phyloP scores from a whole-genome alignment of 208 protist species.

The Zelonia costaricensis region DNA sequence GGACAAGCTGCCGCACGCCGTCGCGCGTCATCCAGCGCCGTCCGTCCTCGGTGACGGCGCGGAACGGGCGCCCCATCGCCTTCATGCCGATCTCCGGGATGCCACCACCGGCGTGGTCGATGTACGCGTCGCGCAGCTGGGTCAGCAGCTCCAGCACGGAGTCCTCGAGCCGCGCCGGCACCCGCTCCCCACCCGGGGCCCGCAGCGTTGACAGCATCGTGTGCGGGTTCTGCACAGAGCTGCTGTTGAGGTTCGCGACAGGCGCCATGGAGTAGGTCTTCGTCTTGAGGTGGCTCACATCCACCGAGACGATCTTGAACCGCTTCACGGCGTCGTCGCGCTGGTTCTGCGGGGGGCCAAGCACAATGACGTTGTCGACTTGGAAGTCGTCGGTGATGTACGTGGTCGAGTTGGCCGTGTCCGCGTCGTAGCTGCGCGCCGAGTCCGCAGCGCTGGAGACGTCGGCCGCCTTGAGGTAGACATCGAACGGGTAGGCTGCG shows the following conservation, averaged over 20 bases:
- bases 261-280: slow-evolving; percentile 27
- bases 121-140: slow-evolving; percentile 79
- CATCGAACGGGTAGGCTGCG: slow-evolving; percentile 80
- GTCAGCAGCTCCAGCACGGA: slow-evolving; percentile 46
- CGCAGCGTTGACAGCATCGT: slow-evolving; percentile 42
- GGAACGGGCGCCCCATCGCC: slow-evolving; percentile 87
- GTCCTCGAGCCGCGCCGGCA: slow-evolving; percentile 44
- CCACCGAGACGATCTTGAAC: slow-evolving; percentile 83
- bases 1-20: slow-evolving; percentile 70
- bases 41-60: slow-evolving; percentile 63
- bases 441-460: background rate
- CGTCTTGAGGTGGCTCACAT: slow-evolving; percentile 63
- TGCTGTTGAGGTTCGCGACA: slow-evolving; percentile 29
- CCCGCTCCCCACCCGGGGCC: slow-evolving; percentile 28
- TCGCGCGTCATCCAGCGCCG: slow-evolving; percentile 82
- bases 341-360: slow-evolving; percentile 80
- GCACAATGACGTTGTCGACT: slow-evolving; percentile 63
- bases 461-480: slow-evolving; percentile 48
- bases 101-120: slow-evolving; percentile 70
- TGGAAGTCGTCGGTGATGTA: slow-evolving; percentile 90
- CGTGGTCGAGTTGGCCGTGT: slow-evolving; percentile 25
- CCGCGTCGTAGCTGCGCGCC: slow-evolving; percentile 37
- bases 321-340: slow-evolving; percentile 80
- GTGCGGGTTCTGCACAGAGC: slow-evolving; percentile 34
- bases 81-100: slow-evolving; percentile 92